phyloP scores from a whole-genome alignment of 2,329 filamentous ascomycete species.

The Didymella keratinophila region DNA sequence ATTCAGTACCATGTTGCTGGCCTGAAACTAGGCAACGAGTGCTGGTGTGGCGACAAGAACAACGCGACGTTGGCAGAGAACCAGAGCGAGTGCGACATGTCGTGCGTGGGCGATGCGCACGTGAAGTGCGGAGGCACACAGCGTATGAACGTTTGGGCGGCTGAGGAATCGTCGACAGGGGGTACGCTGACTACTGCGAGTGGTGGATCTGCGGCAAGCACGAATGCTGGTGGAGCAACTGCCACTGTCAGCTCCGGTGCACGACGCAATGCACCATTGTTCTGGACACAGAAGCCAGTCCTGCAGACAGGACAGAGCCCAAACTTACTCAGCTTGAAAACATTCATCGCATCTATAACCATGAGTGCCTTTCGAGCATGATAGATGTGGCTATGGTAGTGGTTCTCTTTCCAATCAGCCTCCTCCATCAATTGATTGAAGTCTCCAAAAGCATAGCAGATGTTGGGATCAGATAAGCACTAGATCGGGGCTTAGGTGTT shows the following conservation, averaged over 20 bases:
- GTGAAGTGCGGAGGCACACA: conserved; percentile 7
- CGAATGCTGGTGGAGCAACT: background rate
- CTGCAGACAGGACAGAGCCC: no score
- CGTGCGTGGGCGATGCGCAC: conserved; percentile 5
- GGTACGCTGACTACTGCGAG: background rate
- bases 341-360: no score
- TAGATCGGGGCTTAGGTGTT: no score
- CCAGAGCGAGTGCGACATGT: conserved; percentile 4
- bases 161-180: background rate
- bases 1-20: conserved; percentile 5
- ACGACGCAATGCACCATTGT: no score
- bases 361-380: no score
- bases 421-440: no score
- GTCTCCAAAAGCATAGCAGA: no score
- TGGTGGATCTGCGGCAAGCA: background rate
- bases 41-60: conserved; percentile 8
- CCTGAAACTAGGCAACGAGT: conserved; percentile 3
- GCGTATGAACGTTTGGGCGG: conserved; percentile 2
- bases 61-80: conserved; percentile 7
- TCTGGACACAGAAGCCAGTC: no score
- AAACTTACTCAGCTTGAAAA: no score
- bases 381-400: no score
- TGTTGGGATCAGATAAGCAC: no score
- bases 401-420: no score
- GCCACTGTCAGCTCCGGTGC: background rate